Evolutionary conservation across 2,329 filamentous ascomycete species (phyloP), one percentile per base, ranked within the genome.

Genomic region (Diaporthe ilicicola): DNA sequence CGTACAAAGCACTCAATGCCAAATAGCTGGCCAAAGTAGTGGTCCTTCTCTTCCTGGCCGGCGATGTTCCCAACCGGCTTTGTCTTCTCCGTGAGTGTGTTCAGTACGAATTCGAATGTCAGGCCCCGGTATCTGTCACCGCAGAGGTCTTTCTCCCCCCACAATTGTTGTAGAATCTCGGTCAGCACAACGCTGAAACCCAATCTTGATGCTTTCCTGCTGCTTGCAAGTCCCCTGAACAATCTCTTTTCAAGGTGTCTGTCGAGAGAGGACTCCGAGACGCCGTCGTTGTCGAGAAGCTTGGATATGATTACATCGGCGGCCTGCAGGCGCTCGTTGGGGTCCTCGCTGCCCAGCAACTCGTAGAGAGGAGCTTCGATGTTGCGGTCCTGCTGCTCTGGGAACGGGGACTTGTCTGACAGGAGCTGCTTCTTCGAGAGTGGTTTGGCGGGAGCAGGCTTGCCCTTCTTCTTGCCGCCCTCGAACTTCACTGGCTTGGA

Each of bases 171-270:
- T 54, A 97, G 79, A 10, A 97, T 84, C 81, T 98, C 95, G 0
- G 94, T 92, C 75, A 98, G 84, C 0, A 95, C 95, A 69, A 98
- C 87, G 67, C 94, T 97, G 80, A 97, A 98, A 4, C 96, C 96
- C 64, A 96, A 84, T 32, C 96, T 89, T 22, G 95, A 94, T 15
- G 93, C 94, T 83, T 97, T 97, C 70, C 94, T 91, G 68, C 94
- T 92, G 79, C 94, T 98, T 73, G 95, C 94, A 22, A 98, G 89
- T 50, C 96, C 96, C 68, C 93, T 90, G 79, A 98, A 94, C 46
- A 99, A 85, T 32, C 92, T 88, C 78, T 89, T 88, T 74, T 90
- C 88, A 37, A 92, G 82, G 75, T 92, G 90, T 71, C 88, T 83
- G 74, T 85, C 80, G 17, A 92, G 82, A 2, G 88, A 86, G 1